phyloP scores from a whole-genome alignment of 129 eudicot species.

The Cynara cardunculus region DNA sequence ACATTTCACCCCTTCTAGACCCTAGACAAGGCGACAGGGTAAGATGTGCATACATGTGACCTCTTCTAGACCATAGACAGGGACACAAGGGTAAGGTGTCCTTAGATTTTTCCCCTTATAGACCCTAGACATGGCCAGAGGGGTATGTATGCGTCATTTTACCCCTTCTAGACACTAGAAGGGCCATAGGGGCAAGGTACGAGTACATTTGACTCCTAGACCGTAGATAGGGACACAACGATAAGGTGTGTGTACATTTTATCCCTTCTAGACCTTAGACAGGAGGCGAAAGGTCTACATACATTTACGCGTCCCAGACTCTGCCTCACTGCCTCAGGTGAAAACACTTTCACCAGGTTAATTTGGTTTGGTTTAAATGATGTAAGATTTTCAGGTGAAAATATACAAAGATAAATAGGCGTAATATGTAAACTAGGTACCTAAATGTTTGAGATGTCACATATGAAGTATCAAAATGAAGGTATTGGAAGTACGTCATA shows the following conservation, averaged over 20 bases:
- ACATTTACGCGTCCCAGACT: neutral
- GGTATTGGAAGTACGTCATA: neutral
- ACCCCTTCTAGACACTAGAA: neutral
- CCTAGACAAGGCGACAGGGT: neutral
- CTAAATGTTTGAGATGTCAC: neutral
- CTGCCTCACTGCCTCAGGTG: neutral
- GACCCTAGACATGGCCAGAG: neutral
- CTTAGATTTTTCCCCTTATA: neutral
- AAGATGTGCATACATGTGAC: neutral
- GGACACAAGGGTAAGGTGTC: neutral
- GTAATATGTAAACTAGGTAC: neutral
- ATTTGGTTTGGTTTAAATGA: neutral
- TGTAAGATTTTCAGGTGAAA: neutral
- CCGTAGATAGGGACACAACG: neutral
- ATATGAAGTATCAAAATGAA: neutral
- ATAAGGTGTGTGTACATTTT: neutral
- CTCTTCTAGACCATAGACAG: neutral
- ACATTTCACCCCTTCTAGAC: neutral
- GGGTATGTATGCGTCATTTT: neutral
- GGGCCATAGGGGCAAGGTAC: no score
- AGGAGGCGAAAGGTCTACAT: neutral
- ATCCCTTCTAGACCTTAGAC: neutral
- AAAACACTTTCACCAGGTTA: no score
- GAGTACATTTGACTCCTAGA: neutral
- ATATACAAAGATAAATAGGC: neutral